phyloP scores from a whole-genome alignment of 768 basidiomycete genomes.

The Glaciozyma martinii region DNA sequence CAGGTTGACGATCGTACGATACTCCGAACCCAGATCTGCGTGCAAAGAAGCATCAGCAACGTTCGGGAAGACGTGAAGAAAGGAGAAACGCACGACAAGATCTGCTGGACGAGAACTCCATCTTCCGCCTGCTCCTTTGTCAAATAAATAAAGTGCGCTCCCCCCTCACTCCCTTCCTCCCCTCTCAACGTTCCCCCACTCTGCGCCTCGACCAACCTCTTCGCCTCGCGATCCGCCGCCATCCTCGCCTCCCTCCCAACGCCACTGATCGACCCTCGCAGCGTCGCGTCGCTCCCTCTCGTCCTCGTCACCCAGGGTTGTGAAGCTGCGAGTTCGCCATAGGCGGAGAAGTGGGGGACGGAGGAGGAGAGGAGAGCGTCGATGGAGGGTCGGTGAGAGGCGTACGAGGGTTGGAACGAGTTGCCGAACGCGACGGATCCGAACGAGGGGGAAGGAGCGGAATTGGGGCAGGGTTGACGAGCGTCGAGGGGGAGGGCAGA shows the following conservation, averaged over 20 bases:
- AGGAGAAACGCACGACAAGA: not conserved
- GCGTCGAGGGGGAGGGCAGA: not conserved
- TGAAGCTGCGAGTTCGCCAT: not conserved
- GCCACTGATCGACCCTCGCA: not conserved
- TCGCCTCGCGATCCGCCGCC: not conserved
- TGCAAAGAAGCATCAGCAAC: not conserved
- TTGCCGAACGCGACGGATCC: constrained; percentile 11
- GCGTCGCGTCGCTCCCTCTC: not conserved
- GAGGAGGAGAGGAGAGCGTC: constrained; percentile 12
- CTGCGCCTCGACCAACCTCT: not conserved
- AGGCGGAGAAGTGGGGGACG: not conserved
- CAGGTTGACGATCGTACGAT: not conserved
- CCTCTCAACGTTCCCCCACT: not conserved
- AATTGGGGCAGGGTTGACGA: not conserved
- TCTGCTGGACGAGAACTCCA: not conserved
- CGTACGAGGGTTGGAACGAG: constrained; percentile 4
- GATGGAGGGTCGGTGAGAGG: constrained; percentile 12
- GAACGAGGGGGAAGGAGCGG: not conserved
- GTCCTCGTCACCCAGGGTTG: not conserved
- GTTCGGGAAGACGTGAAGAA: not conserved
- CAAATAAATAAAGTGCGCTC: not conserved
- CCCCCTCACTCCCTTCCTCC: not conserved
- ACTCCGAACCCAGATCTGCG: not conserved
- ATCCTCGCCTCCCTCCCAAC: not conserved
- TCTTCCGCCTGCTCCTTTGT: not conserved